Conservation (phyloP, 2,329 filamentous ascomycete species). For the Pleurostoma richardsiae region DNA sequence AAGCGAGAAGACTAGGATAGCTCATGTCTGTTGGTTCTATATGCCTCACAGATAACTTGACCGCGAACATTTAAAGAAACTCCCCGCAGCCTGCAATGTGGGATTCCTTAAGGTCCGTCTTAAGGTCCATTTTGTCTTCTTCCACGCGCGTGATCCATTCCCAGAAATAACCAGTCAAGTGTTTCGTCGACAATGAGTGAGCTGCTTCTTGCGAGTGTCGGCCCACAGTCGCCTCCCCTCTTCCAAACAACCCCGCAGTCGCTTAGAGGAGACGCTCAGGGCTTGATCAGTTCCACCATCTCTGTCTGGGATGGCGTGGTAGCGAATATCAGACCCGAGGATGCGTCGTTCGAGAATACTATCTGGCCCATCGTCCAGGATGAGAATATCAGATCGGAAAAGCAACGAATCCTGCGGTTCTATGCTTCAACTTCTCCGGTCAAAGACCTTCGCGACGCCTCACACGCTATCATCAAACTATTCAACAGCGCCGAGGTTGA, state of each 20-base stretch:
- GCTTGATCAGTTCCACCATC: background rate
- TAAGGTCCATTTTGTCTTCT: no score
- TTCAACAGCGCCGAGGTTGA: constrained; percentile 5
- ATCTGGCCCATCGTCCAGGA: background rate
- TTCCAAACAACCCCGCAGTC: background rate
- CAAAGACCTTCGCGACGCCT: constrained; percentile 6
- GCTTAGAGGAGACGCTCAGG: background rate
- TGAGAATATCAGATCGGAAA: background rate
- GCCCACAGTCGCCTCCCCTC: background rate
- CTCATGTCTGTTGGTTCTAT: no score
- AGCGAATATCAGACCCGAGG: background rate
- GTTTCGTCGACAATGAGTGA: no score
- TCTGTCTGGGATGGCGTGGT: background rate
- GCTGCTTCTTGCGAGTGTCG: no score
- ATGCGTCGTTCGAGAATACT: background rate
- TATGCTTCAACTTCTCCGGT: constrained; percentile 6
- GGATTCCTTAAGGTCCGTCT: no score
- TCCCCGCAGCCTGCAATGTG: no score
- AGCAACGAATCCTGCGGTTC: constrained; percentile 1
- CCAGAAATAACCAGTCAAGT: no score
- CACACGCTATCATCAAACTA: constrained; percentile 2
- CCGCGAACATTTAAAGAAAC: no score
- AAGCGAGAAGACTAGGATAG: no score
- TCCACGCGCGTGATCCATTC: no score
- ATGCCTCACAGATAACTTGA: no score